Evolutionary conservation across 2,329 filamentous ascomycete species (phyloP).

Genomic region (Cytospora chrysosperma): DNA sequence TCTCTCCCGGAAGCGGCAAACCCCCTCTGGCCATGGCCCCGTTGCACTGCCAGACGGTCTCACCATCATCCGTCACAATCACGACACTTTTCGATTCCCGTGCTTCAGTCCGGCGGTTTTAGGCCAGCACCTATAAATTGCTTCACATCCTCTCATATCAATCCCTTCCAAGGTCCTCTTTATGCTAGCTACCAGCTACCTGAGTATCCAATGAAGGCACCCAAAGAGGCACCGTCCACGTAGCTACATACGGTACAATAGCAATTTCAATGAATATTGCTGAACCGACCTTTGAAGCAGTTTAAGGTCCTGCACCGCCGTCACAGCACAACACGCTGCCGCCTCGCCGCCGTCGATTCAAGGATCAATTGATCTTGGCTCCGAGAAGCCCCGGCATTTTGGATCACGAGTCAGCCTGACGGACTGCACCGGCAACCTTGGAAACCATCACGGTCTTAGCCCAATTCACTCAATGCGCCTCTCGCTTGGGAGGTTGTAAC

Average conservation of each 20-base stretch:
- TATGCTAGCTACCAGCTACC: too few relatives aligned
- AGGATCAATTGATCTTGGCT: not conserved
- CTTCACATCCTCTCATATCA: not conserved
- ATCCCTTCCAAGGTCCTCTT: not conserved
- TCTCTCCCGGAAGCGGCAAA: not conserved
- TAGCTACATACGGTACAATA: not conserved
- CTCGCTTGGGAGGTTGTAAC: not conserved
- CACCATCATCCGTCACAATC: slow-evolving; percentile 7
- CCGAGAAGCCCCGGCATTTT: not conserved
- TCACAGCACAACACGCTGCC: not conserved
- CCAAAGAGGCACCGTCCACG: too few relatives aligned
- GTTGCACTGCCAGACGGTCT: slow-evolving; percentile 6
- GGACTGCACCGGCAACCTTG: not conserved
- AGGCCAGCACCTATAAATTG: not conserved
- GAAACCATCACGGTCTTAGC: not conserved
- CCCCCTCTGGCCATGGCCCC: not conserved
- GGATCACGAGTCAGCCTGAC: not conserved
- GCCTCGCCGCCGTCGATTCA: not conserved
- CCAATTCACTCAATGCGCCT: too few relatives aligned
- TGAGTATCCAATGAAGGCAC: too few relatives aligned
- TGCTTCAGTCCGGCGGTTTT: not conserved
- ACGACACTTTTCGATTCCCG: slow-evolving; percentile 3
- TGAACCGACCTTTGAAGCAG: too few relatives aligned
- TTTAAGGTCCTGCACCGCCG: not conserved
- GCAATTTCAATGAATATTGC: too few relatives aligned